phyloP scores from a whole-genome alignment of 495 filamentous ascomycete genomes.

The Parmelia sp. region DNA sequence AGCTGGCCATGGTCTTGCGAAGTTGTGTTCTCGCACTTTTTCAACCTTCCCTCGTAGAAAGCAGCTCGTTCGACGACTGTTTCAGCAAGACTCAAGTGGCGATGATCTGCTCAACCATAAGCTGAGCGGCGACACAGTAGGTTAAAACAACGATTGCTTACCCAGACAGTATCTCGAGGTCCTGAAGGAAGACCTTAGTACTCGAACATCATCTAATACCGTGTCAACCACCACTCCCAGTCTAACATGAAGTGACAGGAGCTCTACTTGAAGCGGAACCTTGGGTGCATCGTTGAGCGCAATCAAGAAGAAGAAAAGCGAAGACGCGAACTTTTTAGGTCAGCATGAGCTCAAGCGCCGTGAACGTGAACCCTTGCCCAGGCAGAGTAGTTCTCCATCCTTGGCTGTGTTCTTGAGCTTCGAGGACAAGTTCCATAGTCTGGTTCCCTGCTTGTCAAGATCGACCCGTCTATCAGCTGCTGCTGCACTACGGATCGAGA shows the following conservation, averaged over 20 bases:
- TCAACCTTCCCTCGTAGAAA: conserved; percentile 52
- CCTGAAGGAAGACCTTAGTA: conserved; percentile 63
- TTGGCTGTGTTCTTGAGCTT: conserved; percentile 35
- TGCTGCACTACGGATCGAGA: conserved; percentile 4
- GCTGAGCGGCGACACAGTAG: conserved; percentile 1
- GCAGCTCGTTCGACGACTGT: conserved; percentile 59
- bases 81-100: conserved; percentile 49
- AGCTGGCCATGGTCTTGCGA: conserved; percentile 25
- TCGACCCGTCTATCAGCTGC: conserved; percentile 27
- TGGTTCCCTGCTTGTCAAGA: conserved; percentile 48
- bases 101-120: conserved; percentile 39
- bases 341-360: not conserved
- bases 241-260: not conserved
- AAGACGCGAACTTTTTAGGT: conserved; percentile 50
- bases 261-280: conserved; percentile 15
- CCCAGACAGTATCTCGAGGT: conserved; percentile 59
- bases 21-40: conserved; percentile 31
- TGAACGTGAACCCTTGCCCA: conserved; percentile 16
- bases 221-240: not conserved
- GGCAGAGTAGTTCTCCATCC: conserved; percentile 23
- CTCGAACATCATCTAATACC: conserved; percentile 42
- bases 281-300: conserved; percentile 39
- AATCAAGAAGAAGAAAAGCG: conserved; percentile 63
- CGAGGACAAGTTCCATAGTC: conserved; percentile 64
- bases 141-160: conserved; percentile 31